Evolutionary conservation across 2,329 filamentous ascomycete species (phyloP).

Genomic region (Ampelomyces quisqualis): DNA sequence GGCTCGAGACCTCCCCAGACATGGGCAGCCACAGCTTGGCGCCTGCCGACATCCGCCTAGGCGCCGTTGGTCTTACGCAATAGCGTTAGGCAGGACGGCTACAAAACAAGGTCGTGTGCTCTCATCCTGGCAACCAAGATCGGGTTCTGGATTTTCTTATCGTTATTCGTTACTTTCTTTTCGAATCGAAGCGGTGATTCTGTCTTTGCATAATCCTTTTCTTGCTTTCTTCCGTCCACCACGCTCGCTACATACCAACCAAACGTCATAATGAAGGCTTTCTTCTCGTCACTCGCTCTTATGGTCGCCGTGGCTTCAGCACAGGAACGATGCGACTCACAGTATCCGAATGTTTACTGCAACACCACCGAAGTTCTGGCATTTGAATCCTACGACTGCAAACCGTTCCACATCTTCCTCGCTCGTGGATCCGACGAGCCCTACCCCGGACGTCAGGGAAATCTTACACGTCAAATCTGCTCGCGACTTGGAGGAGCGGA

Average conservation of each 20-base stretch:
- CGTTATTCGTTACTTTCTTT: conserved; percentile 3
- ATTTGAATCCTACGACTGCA: conserved; percentile 24
- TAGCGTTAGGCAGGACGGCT: conserved; percentile 6
- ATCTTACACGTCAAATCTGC: conserved; percentile 27
- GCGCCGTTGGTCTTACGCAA: conserved; percentile 7
- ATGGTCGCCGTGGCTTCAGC: conserved; percentile 15
- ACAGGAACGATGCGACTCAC: conserved; percentile 28
- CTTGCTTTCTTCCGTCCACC: conserved; percentile 2
- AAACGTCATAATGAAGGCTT: conserved; percentile 14
- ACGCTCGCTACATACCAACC: conserved; percentile 2
- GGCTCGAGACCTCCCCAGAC: conserved; percentile 7
- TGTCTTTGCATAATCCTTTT: conserved; percentile 1
- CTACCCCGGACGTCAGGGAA: conserved; percentile 30
- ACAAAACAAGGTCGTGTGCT: conserved; percentile 15
- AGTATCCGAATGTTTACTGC: conserved; percentile 22
- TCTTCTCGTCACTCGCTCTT: conserved; percentile 12
- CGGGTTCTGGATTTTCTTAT: conserved; percentile 1
- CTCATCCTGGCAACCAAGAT: conserved; percentile 7
- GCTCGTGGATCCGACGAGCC: conserved; percentile 33
- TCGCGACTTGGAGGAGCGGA: conserved; percentile 16
- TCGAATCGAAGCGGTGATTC: neutral
- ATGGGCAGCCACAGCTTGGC: conserved; percentile 13
- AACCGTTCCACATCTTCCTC: conserved; percentile 30
- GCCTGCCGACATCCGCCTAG: conserved; percentile 16
- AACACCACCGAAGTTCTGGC: conserved; percentile 28